These are phyloP conservation scores for Dactylella cylindrospora DNA, from an alignment of 2,329 filamentous ascomycete species.

Conservation along the genomic window DNA sequence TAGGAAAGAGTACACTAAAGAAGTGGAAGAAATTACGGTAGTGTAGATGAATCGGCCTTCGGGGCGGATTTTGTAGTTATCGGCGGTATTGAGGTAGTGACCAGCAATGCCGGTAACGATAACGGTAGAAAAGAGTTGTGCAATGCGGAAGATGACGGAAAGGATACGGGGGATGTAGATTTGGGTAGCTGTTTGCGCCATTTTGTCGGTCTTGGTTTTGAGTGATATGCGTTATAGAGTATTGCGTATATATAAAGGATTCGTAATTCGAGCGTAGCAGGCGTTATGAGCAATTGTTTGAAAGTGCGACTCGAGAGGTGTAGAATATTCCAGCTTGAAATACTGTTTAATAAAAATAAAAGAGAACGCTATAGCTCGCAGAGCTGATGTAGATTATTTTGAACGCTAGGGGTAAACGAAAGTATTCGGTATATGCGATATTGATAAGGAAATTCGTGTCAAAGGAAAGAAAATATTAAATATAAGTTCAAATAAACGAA, in stretches of 20 bases:
- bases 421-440: too few relatives aligned
- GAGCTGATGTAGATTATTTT: background rate
- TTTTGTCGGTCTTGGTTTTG: too few relatives aligned
- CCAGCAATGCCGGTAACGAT: conserved; percentile 36
- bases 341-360: background rate
- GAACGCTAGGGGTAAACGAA: background rate
- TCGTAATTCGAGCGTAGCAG: background rate
- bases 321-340: too few relatives aligned
- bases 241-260: background rate
- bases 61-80: conserved; percentile 15
- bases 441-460: conserved; percentile 8
- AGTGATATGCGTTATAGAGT: too few relatives aligned
- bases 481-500: background rate
- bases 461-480: background rate
- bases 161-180: conserved; percentile 31
- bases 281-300: too few relatives aligned
- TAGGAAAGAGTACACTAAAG: conserved; percentile 26
- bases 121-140: conserved; percentile 26
- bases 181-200: conserved; percentile 30
- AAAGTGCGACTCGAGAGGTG: too few relatives aligned
- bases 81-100: conserved; percentile 35
- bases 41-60: conserved; percentile 38
- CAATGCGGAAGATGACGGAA: conserved; percentile 16
- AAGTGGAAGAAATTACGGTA: conserved; percentile 17
- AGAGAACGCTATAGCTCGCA: background rate